Percentiles rank a stretch among this genome's conserved stretches.
phyloP scores from a whole-genome alignment of 345 rosid genomes.

The Populus nigra region DNA sequence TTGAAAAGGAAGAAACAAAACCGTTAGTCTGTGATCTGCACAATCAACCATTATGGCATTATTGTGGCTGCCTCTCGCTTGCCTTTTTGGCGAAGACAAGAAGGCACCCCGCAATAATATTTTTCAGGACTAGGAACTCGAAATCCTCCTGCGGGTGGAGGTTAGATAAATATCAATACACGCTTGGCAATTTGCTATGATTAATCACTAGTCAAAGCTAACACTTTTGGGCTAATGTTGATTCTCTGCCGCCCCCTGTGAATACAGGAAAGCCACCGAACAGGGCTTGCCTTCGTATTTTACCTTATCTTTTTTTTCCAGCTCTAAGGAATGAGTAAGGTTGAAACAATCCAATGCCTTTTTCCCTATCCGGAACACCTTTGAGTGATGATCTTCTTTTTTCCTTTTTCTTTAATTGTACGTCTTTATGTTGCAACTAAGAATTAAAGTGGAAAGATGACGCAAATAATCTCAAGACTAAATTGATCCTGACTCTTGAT shows the following conservation, averaged over 20 bases:
- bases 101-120: neutral
- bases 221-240: neutral
- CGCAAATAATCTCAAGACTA: too few relatives aligned
- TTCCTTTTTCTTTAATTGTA: too few relatives aligned
- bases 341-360: neutral
- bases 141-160: neutral
- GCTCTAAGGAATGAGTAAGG: neutral
- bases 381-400: neutral
- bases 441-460: too few relatives aligned
- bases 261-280: neutral
- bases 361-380: neutral
- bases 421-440: too few relatives aligned
- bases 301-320: neutral
- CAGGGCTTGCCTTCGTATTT: neutral
- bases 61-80: neutral
- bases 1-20: constrained; percentile 27
- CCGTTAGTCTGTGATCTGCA: neutral
- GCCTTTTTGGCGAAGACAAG: constrained; percentile 3
- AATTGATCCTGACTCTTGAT: too few relatives aligned
- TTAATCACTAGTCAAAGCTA: too few relatives aligned
- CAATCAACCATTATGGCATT: neutral
- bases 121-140: too few relatives aligned
- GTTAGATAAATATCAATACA: neutral
- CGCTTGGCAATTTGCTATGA: too few relatives aligned
- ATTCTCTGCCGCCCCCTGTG: constrained; percentile 4